A percentile compares a stretch with the other conserved stretches of the same genome.
These are phyloP conservation scores for Globisporangium solare DNA, from an alignment of 352 stramenopile genomes.

Conservation along the genomic window DNA sequence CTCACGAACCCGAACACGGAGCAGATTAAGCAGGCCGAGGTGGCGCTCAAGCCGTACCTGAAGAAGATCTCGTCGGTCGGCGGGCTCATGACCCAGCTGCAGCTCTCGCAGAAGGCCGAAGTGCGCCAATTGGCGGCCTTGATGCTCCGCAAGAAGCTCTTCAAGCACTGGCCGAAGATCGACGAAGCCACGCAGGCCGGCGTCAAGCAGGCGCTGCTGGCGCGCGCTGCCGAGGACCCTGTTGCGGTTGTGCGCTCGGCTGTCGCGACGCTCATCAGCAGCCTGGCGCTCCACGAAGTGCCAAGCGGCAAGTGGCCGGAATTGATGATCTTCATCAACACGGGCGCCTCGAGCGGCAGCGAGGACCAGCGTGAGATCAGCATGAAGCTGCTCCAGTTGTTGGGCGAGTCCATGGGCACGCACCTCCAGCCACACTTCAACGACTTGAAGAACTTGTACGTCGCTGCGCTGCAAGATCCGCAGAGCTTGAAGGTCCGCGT, in stretches of 20 bases:
- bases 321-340: constrained; percentile 93
- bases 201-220: constrained; percentile 88
- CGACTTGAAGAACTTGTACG: constrained; percentile 78
- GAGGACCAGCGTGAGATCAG: constrained; percentile 88
- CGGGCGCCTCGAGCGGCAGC: constrained; percentile 70
- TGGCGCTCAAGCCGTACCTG: constrained; percentile 89
- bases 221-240: constrained; percentile 80
- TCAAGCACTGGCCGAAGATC: constrained; percentile 91
- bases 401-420: constrained; percentile 91
- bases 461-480: constrained; percentile 64
- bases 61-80: constrained; percentile 87
- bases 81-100: constrained; percentile 88
- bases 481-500: constrained; percentile 82
- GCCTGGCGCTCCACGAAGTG: constrained; percentile 76
- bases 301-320: constrained; percentile 85
- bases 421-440: constrained; percentile 78
- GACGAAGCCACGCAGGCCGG: constrained; percentile 67
- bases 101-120: constrained; percentile 63
- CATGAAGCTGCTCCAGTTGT: constrained; percentile 92
- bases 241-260: constrained; percentile 86
- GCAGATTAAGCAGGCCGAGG: constrained; percentile 94
- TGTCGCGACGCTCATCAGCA: constrained; percentile 79
- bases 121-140: constrained; percentile 92
- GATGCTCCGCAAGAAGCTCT: constrained; percentile 93
- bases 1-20: constrained; percentile 94